Evolutionary conservation across 2,329 filamentous ascomycete species (phyloP), one percentile per base, ranked within the genome.

Genomic region (Penicillium sp.): DNA sequence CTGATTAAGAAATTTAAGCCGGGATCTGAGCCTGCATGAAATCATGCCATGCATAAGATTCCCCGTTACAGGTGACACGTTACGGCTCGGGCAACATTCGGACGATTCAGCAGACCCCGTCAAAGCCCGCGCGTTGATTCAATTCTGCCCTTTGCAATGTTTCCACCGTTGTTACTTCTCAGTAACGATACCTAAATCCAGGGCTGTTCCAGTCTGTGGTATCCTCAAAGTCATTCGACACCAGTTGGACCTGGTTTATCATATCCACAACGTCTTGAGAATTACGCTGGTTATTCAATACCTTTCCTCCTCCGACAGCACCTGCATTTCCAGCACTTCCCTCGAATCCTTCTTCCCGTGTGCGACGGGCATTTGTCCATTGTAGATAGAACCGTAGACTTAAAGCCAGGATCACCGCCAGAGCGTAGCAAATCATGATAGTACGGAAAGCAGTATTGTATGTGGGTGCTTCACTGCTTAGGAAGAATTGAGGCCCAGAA

Each of bases 141-240:
- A 15, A 29, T 7, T 12, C 20, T 5, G 17, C 7, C 4, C 24
- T 24, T 13, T 15, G 7, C n/a, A n/a, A 21, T 12, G 2, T 6
- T 30, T 29, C 15, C 39, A 26, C 17, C 3, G 10, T 46, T 13
- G 3, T 36, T 32, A 20, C 15, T 20, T 26, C 18, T 21, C 45
- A 59, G 23, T 54, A 59, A 23, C 83, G 76, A 66, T 86, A 86
- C 34, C 82, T 76, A 55, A 86, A 86, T 0, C 83, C 84, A 15
- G 76, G 64, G 1, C 77, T 83, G 30, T 84, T 77, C 79, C 81
- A 84, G 60, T 86, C 84, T 2, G 84, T 85, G 2, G 80, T 67
- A 64, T 86, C 82, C 17, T 84, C 80, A 50, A 82, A 80, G 51
- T 80, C 78, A 46, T 76, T 73, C 0, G 75, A 69, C 15, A 70